These are phyloP conservation scores for Metschnikowia hibisci DNA, from an alignment of 805 yeast genomes.

Conservation along the genomic window DNA sequence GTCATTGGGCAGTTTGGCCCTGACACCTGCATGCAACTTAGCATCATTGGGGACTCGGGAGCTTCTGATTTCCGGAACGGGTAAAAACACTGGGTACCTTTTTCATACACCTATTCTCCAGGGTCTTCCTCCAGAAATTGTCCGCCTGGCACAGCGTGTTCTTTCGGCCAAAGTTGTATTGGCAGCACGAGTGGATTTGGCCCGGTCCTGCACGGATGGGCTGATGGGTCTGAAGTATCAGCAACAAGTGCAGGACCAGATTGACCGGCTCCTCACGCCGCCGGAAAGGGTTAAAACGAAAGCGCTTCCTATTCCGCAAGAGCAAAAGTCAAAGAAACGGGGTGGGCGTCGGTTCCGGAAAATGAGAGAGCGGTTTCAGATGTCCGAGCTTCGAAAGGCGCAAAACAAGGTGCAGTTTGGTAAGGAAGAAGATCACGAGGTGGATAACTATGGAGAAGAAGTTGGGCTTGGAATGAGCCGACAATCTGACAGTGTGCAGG, in stretches of 20 bases:
- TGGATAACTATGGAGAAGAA: constrained; percentile 73
- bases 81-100: constrained; percentile 66
- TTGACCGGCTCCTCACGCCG: constrained; percentile 72
- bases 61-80: constrained; percentile 34
- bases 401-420: constrained; percentile 87
- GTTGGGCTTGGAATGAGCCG: constrained; percentile 76
- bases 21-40: constrained; percentile 78
- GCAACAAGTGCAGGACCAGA: constrained; percentile 54
- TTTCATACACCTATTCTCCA: constrained; percentile 59
- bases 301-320: constrained; percentile 72
- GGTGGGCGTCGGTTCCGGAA: constrained; percentile 83
- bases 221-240: constrained; percentile 55
- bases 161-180: constrained; percentile 74
- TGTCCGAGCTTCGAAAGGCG: constrained; percentile 77
- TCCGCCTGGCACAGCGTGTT: constrained; percentile 71
- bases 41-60: constrained; percentile 66
- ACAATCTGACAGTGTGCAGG: constrained; percentile 26
- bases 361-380: constrained; percentile 72
- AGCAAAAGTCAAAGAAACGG: constrained; percentile 71
- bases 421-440: constrained; percentile 56
- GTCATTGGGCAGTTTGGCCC: constrained; percentile 60
- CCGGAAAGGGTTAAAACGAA: constrained; percentile 61
- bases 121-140: constrained; percentile 51
- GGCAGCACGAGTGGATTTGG: constrained; percentile 78
- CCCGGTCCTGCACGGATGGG: constrained; percentile 42